These are phyloP conservation scores for Lolium multiflorum DNA, from an alignment of 176 grass and related monocot species.

Conservation along the genomic window DNA sequence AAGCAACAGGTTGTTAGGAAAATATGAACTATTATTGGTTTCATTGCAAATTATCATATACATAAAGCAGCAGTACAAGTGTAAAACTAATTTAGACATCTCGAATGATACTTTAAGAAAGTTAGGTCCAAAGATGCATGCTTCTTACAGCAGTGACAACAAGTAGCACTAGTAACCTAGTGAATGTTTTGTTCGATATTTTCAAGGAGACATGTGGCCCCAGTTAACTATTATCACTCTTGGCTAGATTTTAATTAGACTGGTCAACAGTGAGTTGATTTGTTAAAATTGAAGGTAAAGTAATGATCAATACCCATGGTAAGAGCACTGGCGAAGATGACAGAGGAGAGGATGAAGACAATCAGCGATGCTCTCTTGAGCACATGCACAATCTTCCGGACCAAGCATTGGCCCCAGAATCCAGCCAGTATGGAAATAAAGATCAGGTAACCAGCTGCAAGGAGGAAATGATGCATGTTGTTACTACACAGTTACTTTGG, in stretches of 20 bases:
- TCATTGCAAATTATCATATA: background rate
- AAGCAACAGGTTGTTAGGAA: constrained; percentile 22
- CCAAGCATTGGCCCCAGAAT: constrained; percentile 93
- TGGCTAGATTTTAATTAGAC: background rate
- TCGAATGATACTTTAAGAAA: background rate
- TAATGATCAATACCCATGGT: constrained; percentile 71
- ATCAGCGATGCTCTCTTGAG: constrained; percentile 86
- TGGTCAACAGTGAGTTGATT: background rate
- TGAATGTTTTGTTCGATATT: background rate
- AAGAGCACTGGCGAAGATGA: constrained; percentile 93
- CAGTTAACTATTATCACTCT: background rate
- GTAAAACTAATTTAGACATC: background rate
- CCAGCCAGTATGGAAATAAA: constrained; percentile 79
- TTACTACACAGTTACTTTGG: background rate
- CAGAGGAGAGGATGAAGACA: constrained; percentile 91
- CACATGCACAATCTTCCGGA: constrained; percentile 74
- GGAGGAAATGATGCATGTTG: background rate
- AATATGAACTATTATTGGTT: background rate
- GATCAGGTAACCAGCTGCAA: constrained; percentile 83
- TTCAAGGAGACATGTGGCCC: background rate
- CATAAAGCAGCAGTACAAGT: background rate
- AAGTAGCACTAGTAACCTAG: background rate
- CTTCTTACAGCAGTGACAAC: background rate
- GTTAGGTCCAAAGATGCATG: background rate
- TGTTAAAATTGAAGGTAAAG: background rate